Evolutionary conservation across 2,329 filamentous ascomycete species (phyloP), one percentile per base, ranked within the genome.

Genomic region (Phyllosticta citriasiana): DNA sequence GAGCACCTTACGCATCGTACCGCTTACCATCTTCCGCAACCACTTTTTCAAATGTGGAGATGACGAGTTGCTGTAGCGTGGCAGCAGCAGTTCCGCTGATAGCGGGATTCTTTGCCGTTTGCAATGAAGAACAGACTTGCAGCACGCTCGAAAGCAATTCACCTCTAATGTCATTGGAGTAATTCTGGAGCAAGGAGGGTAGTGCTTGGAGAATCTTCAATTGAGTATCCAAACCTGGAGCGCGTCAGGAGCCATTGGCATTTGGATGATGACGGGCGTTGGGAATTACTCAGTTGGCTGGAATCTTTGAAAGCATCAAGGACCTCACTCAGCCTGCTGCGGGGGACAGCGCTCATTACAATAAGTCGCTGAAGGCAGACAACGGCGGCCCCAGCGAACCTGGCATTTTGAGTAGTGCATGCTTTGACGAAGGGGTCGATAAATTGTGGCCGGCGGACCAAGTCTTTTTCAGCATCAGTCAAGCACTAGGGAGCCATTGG

Each of bases 11-110:
- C 3, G 1, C 12, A 51, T 14, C 16, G n/a, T 56, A 6, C 8
- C 7, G 80, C 84, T 72, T 75, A 88, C 86, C 86, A 71, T 97
- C 91, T 77, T 97, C 91, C 5, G 79, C 78, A 0, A 86, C 83
- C 1, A 97, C 91, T 72, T 95, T 94, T 72, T 97, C 94, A 74
- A 97, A 97, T 0, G 96, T 88, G 0, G 89, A 88, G 33, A 94
- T 90, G 7, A 97, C 87, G 14, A 99, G 82, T 73, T 97, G 94
- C 74, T 97, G 93, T 59, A 99, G 78, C 2, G 94, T 97, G n/a
- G 94, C 94, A 26, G 93, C 91, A 9, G 94, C 94, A 1, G 95
- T 97, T 68, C 95, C 95, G 71, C 93, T 95, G 67, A 99, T 91
- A 57, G 96, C 91, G 26, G 87, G 85, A 76, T 92, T 95, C 76